Conservation (phyloP, 1,284 basidiomycete genomes). For the Leccinum subfulvum region DNA sequence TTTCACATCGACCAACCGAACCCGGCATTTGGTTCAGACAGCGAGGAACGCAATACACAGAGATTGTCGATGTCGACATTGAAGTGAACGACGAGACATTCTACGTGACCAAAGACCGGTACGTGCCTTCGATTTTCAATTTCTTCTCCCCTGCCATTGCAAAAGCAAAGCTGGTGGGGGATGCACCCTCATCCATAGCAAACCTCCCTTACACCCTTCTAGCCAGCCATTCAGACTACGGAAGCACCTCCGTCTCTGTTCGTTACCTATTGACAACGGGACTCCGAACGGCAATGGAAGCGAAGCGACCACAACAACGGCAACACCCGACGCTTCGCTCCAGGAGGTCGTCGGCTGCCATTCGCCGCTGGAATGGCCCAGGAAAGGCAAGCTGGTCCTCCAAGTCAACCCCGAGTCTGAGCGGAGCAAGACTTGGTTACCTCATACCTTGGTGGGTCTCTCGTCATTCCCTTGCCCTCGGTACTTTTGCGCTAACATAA, state of each 20-base stretch:
- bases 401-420: slow-evolving; percentile 28
- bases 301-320: neutral
- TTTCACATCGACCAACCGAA: slow-evolving; percentile 16
- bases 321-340: neutral
- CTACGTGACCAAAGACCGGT: slow-evolving; percentile 19
- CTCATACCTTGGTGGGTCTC: slow-evolving; percentile 24
- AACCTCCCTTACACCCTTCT: neutral
- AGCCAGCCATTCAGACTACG: slow-evolving; percentile 18
- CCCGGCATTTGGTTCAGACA: slow-evolving; percentile 30
- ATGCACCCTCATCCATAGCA: neutral
- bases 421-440: slow-evolving; percentile 30
- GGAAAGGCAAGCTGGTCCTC: slow-evolving; percentile 27
- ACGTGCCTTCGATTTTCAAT: slow-evolving; percentile 3
- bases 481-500: neutral
- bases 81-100: slow-evolving; percentile 25
- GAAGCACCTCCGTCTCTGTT: slow-evolving; percentile 24
- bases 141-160: neutral
- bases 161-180: neutral
- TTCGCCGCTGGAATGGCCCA: slow-evolving; percentile 22
- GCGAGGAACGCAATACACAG: slow-evolving; percentile 19
- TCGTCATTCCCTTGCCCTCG: neutral
- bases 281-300: neutral
- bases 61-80: slow-evolving; percentile 27
- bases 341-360: slow-evolving; percentile 11
- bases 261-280: slow-evolving; percentile 14